Evolutionary conservation across 352 stramenopile species (phyloP).

Genomic region (Phytophthora palmivora): DNA sequence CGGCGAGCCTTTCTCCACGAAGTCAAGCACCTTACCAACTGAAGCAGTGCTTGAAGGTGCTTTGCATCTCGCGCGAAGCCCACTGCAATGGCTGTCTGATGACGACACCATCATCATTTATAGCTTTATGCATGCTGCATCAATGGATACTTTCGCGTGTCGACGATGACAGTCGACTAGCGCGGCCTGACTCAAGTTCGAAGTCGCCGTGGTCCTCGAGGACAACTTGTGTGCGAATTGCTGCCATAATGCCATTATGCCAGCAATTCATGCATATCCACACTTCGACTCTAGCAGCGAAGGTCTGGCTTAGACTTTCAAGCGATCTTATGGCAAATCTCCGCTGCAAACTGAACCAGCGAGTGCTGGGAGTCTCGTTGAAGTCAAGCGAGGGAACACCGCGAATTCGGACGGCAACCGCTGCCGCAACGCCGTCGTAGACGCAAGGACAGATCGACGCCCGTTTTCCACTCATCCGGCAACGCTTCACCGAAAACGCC

Average conservation of each 20-base stretch:
- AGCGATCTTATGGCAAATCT: conserved; percentile 15
- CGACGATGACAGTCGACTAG: not conserved
- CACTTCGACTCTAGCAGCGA: no score
- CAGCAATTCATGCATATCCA: no score
- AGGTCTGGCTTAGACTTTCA: not conserved
- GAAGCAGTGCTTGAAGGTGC: no score
- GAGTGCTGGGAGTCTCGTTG: no score
- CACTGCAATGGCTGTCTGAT: no score
- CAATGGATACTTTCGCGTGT: not conserved
- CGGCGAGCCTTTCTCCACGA: not conserved
- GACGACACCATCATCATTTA: no score
- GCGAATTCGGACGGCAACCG: no score
- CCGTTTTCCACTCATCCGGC: not conserved
- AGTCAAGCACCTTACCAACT: not conserved
- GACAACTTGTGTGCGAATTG: no score
- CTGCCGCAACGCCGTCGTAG: no score
- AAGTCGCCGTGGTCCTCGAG: not conserved
- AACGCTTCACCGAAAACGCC: conserved; percentile 26
- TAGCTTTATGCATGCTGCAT: no score
- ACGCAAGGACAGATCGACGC: not conserved
- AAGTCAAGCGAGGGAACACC: no score
- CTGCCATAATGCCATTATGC: no score
- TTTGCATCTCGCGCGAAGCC: not conserved
- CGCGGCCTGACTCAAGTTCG: not conserved
- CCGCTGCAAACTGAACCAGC: conserved; percentile 12